These are phyloP conservation scores for Fusarium duplospermum DNA, from an alignment of 2,329 filamentous ascomycete species.

Conservation along the genomic window DNA sequence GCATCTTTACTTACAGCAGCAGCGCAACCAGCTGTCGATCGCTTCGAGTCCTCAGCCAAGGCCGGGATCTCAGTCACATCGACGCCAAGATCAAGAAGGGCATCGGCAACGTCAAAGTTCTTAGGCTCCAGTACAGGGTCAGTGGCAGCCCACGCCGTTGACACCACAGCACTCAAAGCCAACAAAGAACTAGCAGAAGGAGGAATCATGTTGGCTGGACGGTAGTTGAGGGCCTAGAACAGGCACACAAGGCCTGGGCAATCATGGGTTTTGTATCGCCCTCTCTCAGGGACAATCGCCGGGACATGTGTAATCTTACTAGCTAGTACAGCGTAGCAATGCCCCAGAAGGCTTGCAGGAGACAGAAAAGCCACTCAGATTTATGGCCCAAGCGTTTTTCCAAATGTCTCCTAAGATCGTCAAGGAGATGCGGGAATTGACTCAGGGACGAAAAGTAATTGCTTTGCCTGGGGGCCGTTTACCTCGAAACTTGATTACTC, in stretches of 20 bases:
- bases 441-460: neutral
- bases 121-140: neutral
- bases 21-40: constrained; percentile 2
- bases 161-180: neutral
- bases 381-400: neutral
- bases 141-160: neutral
- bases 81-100: constrained; percentile 19
- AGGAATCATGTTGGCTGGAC: constrained; percentile 6
- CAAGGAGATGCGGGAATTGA: neutral
- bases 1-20: constrained; percentile 6
- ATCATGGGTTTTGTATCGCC: neutral
- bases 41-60: neutral
- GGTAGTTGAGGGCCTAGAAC: neutral
- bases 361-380: neutral
- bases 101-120: constrained; percentile 24
- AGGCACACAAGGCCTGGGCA: neutral
- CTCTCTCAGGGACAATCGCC: neutral
- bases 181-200: neutral
- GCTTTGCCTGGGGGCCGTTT: neutral
- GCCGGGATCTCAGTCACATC: constrained; percentile 15
- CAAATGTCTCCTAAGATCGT: neutral
- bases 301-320: neutral
- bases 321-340: neutral
- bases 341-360: neutral
- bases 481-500: neutral